Percentiles rank a stretch among this genome's conserved stretches.
Evolutionary conservation across 1,284 basidiomycete species (phyloP).

Genomic region (Trichosporon sp.): DNA sequence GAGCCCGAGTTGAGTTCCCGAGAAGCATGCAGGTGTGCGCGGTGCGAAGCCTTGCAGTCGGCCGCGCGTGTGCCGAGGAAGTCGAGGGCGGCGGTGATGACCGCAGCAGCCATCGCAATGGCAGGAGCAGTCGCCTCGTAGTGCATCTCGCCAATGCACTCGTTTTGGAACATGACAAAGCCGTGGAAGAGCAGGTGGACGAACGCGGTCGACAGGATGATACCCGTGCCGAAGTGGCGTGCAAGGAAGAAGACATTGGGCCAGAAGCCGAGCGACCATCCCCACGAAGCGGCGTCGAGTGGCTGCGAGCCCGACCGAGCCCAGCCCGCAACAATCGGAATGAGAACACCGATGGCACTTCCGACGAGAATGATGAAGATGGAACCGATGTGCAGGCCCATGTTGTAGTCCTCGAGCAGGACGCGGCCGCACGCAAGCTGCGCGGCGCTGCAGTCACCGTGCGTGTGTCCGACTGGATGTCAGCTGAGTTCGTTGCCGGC

Average conservation of each 20-base stretch:
- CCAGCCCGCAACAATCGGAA: slow-evolving; percentile 37
- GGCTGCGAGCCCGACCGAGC: neutral
- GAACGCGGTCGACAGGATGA: slow-evolving; percentile 13
- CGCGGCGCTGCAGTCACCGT: slow-evolving; percentile 47
- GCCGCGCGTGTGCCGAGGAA: slow-evolving; percentile 26
- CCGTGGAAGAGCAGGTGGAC: slow-evolving; percentile 49
- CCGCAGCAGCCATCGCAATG: slow-evolving; percentile 41
- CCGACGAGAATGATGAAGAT: slow-evolving; percentile 49
- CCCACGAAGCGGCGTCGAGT: slow-evolving; percentile 11
- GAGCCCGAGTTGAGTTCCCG: neutral
- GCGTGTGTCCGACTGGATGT: slow-evolving; percentile 20
- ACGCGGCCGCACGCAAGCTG: slow-evolving; percentile 41
- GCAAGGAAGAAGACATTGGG: slow-evolving; percentile 42
- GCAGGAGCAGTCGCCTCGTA: slow-evolving; percentile 49
- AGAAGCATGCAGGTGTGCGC: neutral
- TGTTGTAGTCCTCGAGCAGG: slow-evolving; percentile 41
- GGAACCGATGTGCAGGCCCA: slow-evolving; percentile 47
- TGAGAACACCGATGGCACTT: slow-evolving; percentile 43
- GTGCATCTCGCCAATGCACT: slow-evolving; percentile 48
- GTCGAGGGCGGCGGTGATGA: slow-evolving; percentile 43
- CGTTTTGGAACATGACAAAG: slow-evolving; percentile 47
- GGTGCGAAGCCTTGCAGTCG: neutral
- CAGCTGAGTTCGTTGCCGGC: neutral
- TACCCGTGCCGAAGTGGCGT: slow-evolving; percentile 39
- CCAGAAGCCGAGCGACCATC: slow-evolving; percentile 16